A percentile compares a stretch with the other conserved stretches of the same genome.
Conservation (phyloP, 225 moss, liverwort and hornwort genomes). For the Lunularia cruciata region DNA sequence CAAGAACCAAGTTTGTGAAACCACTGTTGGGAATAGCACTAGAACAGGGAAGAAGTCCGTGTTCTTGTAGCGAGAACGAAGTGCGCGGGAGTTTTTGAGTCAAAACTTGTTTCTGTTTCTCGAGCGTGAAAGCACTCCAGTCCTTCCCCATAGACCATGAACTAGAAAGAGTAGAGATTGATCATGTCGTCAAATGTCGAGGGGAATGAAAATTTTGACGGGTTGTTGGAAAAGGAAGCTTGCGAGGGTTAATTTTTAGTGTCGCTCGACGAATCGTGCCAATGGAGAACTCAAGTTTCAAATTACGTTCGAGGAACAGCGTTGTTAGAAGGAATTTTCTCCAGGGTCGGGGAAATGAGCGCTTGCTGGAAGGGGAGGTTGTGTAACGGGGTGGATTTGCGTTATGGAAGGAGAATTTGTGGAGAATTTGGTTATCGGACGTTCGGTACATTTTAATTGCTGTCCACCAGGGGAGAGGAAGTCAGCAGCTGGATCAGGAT, state of each 20-base stretch:
- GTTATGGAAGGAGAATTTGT: not conserved
- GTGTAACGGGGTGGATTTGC: not conserved
- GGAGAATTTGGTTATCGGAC: not conserved
- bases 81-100: conserved; percentile 9
- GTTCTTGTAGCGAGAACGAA: not conserved
- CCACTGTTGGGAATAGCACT: no score
- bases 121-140: not conserved
- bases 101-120: not conserved
- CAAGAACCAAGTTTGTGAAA: no score
- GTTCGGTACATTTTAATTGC: not conserved
- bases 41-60: no score
- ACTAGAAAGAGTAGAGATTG: not conserved
- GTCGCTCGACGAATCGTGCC: no score
- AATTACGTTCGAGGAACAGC: no score
- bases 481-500: not conserved
- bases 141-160: no score
- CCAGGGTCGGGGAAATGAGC: no score
- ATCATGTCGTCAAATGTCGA: no score
- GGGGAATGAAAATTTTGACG: not conserved
- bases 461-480: not conserved
- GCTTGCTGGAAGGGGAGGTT: not conserved
- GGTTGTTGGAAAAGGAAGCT: not conserved
- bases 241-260: no score
- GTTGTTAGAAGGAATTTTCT: no score
- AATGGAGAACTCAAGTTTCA: no score